A percentile compares a stretch with the other conserved stretches of the same genome.
Evolutionary conservation across 441 rosid species (phyloP).

Genomic region (Populus hybrid): DNA sequence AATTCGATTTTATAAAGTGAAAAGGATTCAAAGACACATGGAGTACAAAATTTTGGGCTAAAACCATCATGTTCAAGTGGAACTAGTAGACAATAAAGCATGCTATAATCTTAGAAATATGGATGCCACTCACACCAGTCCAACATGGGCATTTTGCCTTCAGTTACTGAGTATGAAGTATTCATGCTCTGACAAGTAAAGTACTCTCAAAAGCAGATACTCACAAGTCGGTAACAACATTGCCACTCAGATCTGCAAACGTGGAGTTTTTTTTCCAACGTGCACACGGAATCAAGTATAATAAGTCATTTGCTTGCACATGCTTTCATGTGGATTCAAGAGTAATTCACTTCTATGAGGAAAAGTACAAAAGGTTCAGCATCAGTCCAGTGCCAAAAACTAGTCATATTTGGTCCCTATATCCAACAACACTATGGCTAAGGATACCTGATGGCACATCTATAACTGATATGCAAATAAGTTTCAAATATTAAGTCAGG

Average conservation of each 20-base stretch:
- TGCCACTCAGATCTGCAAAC: not conserved
- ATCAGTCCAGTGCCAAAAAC: not conserved
- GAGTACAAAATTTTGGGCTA: constrained; percentile 1
- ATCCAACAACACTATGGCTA: not conserved
- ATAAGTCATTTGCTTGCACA: not conserved
- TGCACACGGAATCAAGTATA: not conserved
- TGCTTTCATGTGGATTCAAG: not conserved
- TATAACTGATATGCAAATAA: not conserved
- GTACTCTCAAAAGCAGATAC: not conserved
- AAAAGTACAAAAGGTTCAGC: not conserved
- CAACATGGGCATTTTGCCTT: not conserved
- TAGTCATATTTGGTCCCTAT: not conserved
- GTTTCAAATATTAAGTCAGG: not conserved
- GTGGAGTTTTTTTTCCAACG: not conserved
- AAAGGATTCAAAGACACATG: constrained; percentile 7
- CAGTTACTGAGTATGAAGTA: not conserved
- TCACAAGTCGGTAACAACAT: not conserved
- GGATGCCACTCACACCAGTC: not conserved
- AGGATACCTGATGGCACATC: not conserved
- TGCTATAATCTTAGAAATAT: not conserved
- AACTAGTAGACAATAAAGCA: not conserved
- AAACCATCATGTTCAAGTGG: not conserved
- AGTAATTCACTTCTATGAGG: not conserved
- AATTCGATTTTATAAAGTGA: not conserved
- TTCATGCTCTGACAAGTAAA: not conserved